Percentiles rank a stretch among this genome's conserved stretches.
Conservation (phyloP, 805 yeast genomes). For the Lipomyces orientalis region DNA sequence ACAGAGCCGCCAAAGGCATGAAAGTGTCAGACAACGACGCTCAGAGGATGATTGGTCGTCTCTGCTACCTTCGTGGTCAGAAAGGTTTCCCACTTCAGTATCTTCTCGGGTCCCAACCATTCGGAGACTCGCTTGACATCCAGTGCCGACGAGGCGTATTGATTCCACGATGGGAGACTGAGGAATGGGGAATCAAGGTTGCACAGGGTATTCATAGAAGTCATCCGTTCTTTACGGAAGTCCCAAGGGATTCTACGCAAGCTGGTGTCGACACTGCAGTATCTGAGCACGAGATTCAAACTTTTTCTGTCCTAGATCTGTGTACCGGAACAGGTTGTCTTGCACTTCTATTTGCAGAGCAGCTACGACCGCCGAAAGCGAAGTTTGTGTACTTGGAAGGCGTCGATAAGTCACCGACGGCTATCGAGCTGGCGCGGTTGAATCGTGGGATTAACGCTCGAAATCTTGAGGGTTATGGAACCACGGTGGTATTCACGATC, state of each 20-base stretch:
- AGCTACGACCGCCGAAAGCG: conserved; percentile 36
- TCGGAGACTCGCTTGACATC: conserved; percentile 65
- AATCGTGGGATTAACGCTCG: conserved; percentile 48
- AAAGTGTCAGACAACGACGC: background rate
- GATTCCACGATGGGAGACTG: conserved; percentile 95
- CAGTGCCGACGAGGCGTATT: conserved; percentile 67
- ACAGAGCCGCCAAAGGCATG: conserved; percentile 11
- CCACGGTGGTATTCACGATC: conserved; percentile 17
- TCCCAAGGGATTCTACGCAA: background rate
- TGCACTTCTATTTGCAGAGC: conserved; percentile 57
- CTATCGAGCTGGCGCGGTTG: conserved; percentile 56
- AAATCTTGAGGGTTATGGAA: conserved; percentile 9
- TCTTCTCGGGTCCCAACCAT: conserved; percentile 84
- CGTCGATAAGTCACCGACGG: conserved; percentile 61
- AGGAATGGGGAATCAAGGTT: conserved; percentile 69
- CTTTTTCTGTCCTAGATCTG: conserved; percentile 60
- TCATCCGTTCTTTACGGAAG: conserved; percentile 18
- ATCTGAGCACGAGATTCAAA: background rate
- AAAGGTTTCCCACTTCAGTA: conserved; percentile 78
- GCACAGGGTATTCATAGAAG: conserved; percentile 10
- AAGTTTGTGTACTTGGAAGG: conserved; percentile 48
- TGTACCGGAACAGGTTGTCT: conserved; percentile 94
- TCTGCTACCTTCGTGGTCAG: conserved; percentile 68
- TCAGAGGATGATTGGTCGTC: conserved; percentile 43
- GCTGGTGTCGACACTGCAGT: background rate